Evolutionary conservation across 2,329 filamentous ascomycete species (phyloP).

Genomic region (Bipolaris cookei): DNA sequence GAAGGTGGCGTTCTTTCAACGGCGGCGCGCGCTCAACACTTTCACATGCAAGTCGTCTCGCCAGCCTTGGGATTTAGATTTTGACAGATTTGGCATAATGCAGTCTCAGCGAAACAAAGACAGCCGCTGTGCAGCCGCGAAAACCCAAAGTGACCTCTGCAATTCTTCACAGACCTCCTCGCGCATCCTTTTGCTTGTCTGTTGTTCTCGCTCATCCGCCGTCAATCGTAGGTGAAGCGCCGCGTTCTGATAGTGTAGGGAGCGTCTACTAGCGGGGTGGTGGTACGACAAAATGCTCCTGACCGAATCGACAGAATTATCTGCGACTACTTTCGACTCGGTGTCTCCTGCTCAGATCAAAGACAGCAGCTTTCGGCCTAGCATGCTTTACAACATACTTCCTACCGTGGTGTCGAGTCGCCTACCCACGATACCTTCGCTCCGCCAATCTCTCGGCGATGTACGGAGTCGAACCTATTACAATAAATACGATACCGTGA

Average conservation of each 20-base stretch:
- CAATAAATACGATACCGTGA: conserved; percentile 24
- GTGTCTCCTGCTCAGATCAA: conserved; percentile 14
- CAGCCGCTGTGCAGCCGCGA: conserved; percentile 17
- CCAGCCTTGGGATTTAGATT: conserved; percentile 4
- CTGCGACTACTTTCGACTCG: conserved; percentile 16
- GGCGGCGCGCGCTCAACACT: conserved; percentile 21
- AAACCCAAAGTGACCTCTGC: conserved; percentile 1
- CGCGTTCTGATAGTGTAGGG: neutral
- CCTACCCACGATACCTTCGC: conserved; percentile 59
- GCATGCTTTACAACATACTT: conserved; percentile 61
- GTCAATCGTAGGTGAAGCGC: neutral
- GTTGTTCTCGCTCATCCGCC: neutral
- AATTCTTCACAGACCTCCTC: neutral
- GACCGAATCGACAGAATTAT: neutral
- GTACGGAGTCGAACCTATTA: conserved; percentile 29
- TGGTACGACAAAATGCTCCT: conserved; percentile 23
- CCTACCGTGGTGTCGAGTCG: conserved; percentile 60
- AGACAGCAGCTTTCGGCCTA: conserved; percentile 37
- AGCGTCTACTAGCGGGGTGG: conserved; percentile 11
- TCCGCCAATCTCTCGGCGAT: conserved; percentile 48
- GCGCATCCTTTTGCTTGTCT: neutral
- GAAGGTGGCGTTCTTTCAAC: conserved; percentile 10
- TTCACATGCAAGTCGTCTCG: conserved; percentile 31
- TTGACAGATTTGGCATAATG: conserved; percentile 19
- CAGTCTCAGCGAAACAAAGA: conserved; percentile 22